phyloP scores from a whole-genome alignment of 805 yeast genomes.

The Candida vartiovaarae region DNA sequence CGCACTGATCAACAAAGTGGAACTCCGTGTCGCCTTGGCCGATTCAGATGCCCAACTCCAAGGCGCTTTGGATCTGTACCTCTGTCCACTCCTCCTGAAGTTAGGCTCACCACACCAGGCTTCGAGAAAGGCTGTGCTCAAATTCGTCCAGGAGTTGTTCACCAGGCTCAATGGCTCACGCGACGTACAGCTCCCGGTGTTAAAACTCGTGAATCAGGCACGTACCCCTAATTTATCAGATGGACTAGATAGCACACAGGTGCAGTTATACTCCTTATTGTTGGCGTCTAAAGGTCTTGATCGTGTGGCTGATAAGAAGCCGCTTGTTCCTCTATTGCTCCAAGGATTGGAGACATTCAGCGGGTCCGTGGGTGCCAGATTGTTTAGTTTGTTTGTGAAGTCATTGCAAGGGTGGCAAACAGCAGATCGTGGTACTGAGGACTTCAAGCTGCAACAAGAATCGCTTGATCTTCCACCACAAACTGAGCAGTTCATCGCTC shows the following conservation, averaged over 20 bases:
- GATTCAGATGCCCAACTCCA: slow-evolving; percentile 59
- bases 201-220: slow-evolving; percentile 57
- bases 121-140: slow-evolving; percentile 63
- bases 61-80: slow-evolving; percentile 48
- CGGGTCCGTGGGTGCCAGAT: slow-evolving; percentile 40
- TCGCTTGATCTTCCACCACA: slow-evolving; percentile 30
- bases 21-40: slow-evolving; percentile 73
- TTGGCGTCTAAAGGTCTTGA: slow-evolving; percentile 65
- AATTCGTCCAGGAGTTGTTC: slow-evolving; percentile 58
- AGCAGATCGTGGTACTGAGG: slow-evolving; percentile 40
- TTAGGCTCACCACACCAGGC: slow-evolving; percentile 60
- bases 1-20: slow-evolving; percentile 66
- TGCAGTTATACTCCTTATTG: slow-evolving; percentile 54
- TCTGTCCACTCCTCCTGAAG: slow-evolving; percentile 75
- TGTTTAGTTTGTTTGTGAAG: slow-evolving; percentile 55
- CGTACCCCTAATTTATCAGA: slow-evolving; percentile 41
- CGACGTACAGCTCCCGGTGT: slow-evolving; percentile 54
- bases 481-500: slow-evolving; percentile 41
- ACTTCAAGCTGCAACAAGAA: slow-evolving; percentile 29
- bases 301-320: slow-evolving; percentile 31
- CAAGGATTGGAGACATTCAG: slow-evolving; percentile 37
- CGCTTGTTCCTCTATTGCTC: slow-evolving; percentile 41
- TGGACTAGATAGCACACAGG: slow-evolving; percentile 31
- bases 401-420: slow-evolving; percentile 41
- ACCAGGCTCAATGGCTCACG: slow-evolving; percentile 56